A percentile compares a stretch with the other conserved stretches of the same genome.
Evolutionary conservation across 208 protist species (phyloP).

Genomic region (Polymyxa betae): DNA sequence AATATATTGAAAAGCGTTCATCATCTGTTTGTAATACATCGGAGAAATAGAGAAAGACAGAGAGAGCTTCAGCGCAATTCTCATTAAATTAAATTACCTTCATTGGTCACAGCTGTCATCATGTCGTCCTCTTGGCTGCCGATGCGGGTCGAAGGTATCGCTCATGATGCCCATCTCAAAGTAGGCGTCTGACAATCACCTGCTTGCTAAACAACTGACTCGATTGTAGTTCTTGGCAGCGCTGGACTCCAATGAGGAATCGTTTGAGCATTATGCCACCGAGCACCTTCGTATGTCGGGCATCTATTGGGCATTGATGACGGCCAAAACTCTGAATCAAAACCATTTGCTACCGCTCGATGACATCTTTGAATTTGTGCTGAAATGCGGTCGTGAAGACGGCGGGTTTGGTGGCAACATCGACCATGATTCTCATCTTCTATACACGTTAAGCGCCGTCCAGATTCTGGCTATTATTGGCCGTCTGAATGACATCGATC

Average conservation of each 20-base stretch:
- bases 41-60: too few species aligned
- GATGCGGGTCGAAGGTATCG: background rate
- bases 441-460: constrained; percentile 96
- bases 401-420: constrained; percentile 96
- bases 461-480: constrained; percentile 73
- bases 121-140: too few species aligned
- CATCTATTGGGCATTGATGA: constrained; percentile 93
- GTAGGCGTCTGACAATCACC: background rate
- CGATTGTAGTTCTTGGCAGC: background rate
- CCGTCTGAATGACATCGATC: background rate
- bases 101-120: too few species aligned
- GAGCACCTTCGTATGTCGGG: constrained; percentile 95
- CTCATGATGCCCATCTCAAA: background rate
- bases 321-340: constrained; percentile 71
- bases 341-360: constrained; percentile 75
- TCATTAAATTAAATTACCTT: too few species aligned
- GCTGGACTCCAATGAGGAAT: background rate
- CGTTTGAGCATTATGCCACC: background rate
- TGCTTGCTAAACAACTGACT: background rate
- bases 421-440: constrained; percentile 94
- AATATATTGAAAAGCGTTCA: too few species aligned
- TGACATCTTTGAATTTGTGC: constrained; percentile 86
- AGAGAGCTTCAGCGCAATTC: too few species aligned
- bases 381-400: constrained; percentile 84
- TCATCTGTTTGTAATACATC: too few species aligned